Base-by-base conservation (phyloP, 2,329 filamentous ascomycete species). In the Beauveria brongniartii region DNA sequence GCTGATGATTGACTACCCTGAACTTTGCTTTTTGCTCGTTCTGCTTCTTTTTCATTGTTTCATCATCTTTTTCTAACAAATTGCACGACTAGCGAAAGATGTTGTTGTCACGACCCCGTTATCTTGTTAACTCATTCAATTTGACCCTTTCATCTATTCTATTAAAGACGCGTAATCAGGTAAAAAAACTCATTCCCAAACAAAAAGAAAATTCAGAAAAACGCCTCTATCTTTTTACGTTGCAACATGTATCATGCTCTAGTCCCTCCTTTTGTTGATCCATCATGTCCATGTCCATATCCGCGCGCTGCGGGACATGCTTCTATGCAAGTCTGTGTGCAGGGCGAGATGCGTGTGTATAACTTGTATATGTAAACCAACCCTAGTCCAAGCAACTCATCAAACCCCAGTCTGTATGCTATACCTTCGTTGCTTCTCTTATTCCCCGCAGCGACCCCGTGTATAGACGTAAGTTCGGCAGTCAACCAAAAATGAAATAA, bases 221-320 rank as follows among this genome's bases (percentile, higher is more conserved):
- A 56, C 54, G 54, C 54, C 54, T 56, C 41, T 44, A 56, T 56
- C 54, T 56, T 20, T 28, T 26, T 37, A 47, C 5, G 41, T 43
- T 56, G n/a, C 20, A 44, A 37, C 46, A 47, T 56, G n/a, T 14
- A 44, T 24, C 46, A 47, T 56, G 54, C 41, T 24, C n/a, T 34
- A 56, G 24, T 34, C 37, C 54, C 54, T 28, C 37, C 51, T 20
- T 22, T 46, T 56, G 30, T 47, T 3, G 18, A 30, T 56, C 34
- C 51, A 43, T 54, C 51, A 20, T 54, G 20, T 12, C 16, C 22
- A 26, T n/a, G 5, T 16, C 20, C 41, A 24, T 44, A 28, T 26
- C 16, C 14, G 6, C n/a, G 6, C 22, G 12, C 37, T 22, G 10
- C 53, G 18, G 28, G 6, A 14, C 54, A 34, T 47, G 53, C 41